Evolutionary conservation across 495 filamentous ascomycete species (phyloP).

Genomic region (Delitschia confertaspora): DNA sequence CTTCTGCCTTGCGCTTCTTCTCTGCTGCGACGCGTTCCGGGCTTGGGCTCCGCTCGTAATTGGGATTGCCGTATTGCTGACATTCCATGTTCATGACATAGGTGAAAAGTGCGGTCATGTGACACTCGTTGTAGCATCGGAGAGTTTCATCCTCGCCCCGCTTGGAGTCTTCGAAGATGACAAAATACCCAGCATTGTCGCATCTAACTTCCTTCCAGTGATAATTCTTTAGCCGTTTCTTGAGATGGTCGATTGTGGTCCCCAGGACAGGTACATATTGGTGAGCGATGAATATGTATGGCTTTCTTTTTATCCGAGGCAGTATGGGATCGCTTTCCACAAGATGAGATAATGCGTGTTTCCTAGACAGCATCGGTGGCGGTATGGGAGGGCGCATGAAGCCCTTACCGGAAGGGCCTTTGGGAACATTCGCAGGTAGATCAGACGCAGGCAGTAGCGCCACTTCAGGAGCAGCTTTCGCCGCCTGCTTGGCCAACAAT

Average conservation of each 20-base stretch:
- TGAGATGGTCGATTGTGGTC: conserved; percentile 74
- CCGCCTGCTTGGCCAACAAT: conserved; percentile 14
- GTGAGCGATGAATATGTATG: conserved; percentile 86
- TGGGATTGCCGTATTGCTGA: conserved; percentile 58
- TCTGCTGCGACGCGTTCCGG: conserved; percentile 45
- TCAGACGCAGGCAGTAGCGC: conserved; percentile 42
- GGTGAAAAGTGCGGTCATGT: conserved; percentile 75
- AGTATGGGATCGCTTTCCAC: conserved; percentile 55
- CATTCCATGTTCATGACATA: conserved; percentile 90
- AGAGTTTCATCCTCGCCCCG: conserved; percentile 70
- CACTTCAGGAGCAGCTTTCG: conserved; percentile 27
- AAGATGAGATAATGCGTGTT: conserved; percentile 22
- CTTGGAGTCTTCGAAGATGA: conserved; percentile 70
- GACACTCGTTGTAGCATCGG: conserved; percentile 61
- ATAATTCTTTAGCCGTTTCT: conserved; percentile 73
- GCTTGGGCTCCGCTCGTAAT: conserved; percentile 56
- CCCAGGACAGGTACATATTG: conserved; percentile 80
- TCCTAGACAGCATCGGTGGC: conserved; percentile 34
- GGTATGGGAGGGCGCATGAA: conserved; percentile 37
- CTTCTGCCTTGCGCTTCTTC: conserved; percentile 46
- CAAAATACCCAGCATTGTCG: conserved; percentile 81
- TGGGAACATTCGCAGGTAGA: conserved; percentile 67
- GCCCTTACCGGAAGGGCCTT: conserved; percentile 69
- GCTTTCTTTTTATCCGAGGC: conserved; percentile 62
- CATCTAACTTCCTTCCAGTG: conserved; percentile 66